Evolutionary conservation across 805 yeast genomes (phyloP), one percentile per base, ranked within the genome.

Genomic region (Ogataea philodendri): DNA sequence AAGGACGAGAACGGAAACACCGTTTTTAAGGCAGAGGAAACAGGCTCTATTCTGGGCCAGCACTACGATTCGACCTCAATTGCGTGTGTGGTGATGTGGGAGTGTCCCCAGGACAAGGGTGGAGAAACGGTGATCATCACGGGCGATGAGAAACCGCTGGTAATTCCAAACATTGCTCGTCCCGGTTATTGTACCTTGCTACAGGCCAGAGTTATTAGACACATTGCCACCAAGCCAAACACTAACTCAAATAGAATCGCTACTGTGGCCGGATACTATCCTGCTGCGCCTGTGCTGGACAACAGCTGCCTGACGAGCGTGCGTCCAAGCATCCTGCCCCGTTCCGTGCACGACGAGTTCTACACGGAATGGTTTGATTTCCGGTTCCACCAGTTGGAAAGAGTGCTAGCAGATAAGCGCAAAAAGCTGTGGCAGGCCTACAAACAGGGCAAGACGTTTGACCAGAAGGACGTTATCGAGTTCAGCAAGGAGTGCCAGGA

Each of bases 71-170:
- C 72, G 15, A 65, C 65, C 23, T 71, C 75, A 0, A 67, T 69
- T 46, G 74, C 71, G 3, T 66, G 72, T 48, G 76, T 70, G 7
- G 60, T 71, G 27, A 70, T 70, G 75, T 51, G 70, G 31, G 69
- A 70, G 19, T 72, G 67, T 40, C 69, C 73, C 5, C 53, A 65
- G 13, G 60, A 61, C 65, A 61, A 68, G 41, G 76, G 76, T 5
- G 76, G 76, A 16, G 75, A 70, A 44, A 71, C 76, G 1, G 63
- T 66, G n/a, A 62, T 71, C 28, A 59, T 69, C 43, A 67, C 63
- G 53, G 76, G 76, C 5, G 65, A 64, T 42, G 64, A 53, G 29
- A 46, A 41, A 17, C 44, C 53, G 5, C 40, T 48, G 26, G 31
- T 48, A 4, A 42, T 49, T 16, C 54, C 58, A 5, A 45, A 52